Conservation (phyloP, 495 filamentous ascomycete species). For the Penicillium goetzii region DNA sequence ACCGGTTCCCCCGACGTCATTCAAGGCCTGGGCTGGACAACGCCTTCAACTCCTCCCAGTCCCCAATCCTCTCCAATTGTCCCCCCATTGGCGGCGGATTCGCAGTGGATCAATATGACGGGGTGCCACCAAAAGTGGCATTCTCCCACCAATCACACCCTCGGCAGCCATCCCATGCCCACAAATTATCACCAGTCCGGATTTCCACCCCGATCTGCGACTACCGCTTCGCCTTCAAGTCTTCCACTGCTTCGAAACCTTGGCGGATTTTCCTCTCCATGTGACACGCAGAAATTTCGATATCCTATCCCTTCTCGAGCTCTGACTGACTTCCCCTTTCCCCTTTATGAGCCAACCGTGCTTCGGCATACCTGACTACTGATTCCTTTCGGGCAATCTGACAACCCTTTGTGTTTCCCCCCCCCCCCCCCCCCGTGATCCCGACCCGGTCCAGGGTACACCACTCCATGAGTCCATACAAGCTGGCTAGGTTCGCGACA, state of each 20-base stretch:
- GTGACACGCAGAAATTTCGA: conserved; percentile 45
- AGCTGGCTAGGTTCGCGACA: conserved; percentile 8
- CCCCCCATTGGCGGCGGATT: conserved; percentile 16
- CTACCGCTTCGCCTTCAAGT: background rate
- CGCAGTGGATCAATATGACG: conserved; percentile 32
- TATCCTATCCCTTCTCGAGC: background rate
- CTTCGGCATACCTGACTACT: conserved; percentile 5
- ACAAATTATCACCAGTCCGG: conserved; percentile 4
- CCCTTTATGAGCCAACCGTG: background rate
- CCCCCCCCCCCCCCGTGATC: background rate
- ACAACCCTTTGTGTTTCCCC: background rate
- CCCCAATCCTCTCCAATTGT: no score
- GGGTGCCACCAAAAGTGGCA: conserved; percentile 23
- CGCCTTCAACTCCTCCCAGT: background rate
- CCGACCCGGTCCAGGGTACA: background rate
- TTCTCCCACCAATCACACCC: conserved; percentile 44
- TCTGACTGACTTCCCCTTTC: background rate
- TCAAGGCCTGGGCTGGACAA: conserved; percentile 2
- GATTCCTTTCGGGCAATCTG: background rate
- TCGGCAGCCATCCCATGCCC: conserved; percentile 26
- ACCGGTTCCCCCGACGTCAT: conserved; percentile 19
- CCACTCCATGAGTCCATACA: background rate
- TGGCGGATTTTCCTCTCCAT: conserved; percentile 22
- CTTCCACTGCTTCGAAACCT: background rate
- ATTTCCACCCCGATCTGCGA: conserved; percentile 14